Evolutionary conservation across 768 basidiomycete species (phyloP), one percentile per base, ranked within the genome.

Genomic region (Xerocomus spinulosus): DNA sequence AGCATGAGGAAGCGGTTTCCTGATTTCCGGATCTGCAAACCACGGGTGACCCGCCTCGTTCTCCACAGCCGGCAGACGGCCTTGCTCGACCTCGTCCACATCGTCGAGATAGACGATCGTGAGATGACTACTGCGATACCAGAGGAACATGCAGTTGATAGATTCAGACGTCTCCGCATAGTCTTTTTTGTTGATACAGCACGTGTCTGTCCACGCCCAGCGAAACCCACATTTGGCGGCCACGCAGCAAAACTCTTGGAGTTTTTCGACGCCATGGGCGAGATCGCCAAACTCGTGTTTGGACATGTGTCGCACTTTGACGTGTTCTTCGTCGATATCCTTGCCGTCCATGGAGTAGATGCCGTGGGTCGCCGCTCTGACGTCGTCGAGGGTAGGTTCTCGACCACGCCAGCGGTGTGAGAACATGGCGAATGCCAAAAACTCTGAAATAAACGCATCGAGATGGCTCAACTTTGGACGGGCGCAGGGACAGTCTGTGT

Each of bases 131-230:
- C 28, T 41, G 24, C 39, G 49, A 53, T 64, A 64, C 62, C 64
- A 64, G 3, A 51, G 36, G 34, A 63, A 64, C 62, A 66, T 64
- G 47, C 42, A 59, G 36, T 64, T 64, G 42, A 64, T 58, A 21
- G 64, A 64, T 44, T 64, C 64, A 3, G 62, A 57, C 24, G 40
- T 53, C 42, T 64, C 62, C 0, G 58, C 53, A 24, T 51, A 58
- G 28, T 55, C 50, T 41, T 40, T 41, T 25, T 66, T 57, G 30
- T 64, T 49, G 21, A 64, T 64, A 12, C 62, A 64, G 37, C 62
- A 64, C 9, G 64, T 66, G 25, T 64, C 62, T 3, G 53, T 38
- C 62, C 62, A 64, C 5, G 59, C 62, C 64, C 64, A 64, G n/a
- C 63, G 62, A 42, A 44, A 64, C 2, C 64, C 63, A 23, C 59